Evolutionary conservation across 2,329 filamentous ascomycete species (phyloP), one percentile per base, ranked within the genome.

Genomic region (Talaromyces atroroseus): DNA sequence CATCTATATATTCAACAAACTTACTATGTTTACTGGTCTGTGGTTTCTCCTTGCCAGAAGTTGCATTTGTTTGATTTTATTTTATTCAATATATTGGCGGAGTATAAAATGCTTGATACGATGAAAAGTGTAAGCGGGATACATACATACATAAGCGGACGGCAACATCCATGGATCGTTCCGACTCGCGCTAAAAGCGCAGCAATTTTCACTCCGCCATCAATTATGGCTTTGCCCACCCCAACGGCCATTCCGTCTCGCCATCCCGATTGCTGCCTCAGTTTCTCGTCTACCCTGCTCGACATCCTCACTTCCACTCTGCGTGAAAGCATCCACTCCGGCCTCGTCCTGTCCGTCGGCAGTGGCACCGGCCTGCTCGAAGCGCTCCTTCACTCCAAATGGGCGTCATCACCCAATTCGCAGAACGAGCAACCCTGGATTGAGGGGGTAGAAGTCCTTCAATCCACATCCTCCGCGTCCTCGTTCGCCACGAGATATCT

Each of bases 301-400:
- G 4, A 34, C 16, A 44, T 26, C 7, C 29, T 52, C 50, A 52
- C 50, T n/a, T 20, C 26, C 36, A n/a, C 5, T 46, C 42, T 52
- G 20, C 32, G 14, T 18, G 29, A 52, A 26, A 52, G 18, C 20
- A 38, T 38, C 14, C 23, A 34, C 2, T 46, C 40, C 20, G 50
- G 50, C 12, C 50, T 52, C 34, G 50, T 52, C 23, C 26, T 52
- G 8, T 52, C 50, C 10, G 40, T 52, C 38, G 50, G 50, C 10
- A 52, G 50, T 24, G 50, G 50, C n/a, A 8, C 50, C 21, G 50
- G 50, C 20, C 45, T 52, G 45, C 40, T 52, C 26, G 50, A 52
- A 36, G 40, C 40, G 20, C 40, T 52, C 29, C 45, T 52, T 7
- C 42, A 46, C 50, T 24, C 42, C 11, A 36, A 36, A 34, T 52